phyloP scores from a whole-genome alignment of 169 alveolate genomes.

The Hammondia hammondi region DNA sequence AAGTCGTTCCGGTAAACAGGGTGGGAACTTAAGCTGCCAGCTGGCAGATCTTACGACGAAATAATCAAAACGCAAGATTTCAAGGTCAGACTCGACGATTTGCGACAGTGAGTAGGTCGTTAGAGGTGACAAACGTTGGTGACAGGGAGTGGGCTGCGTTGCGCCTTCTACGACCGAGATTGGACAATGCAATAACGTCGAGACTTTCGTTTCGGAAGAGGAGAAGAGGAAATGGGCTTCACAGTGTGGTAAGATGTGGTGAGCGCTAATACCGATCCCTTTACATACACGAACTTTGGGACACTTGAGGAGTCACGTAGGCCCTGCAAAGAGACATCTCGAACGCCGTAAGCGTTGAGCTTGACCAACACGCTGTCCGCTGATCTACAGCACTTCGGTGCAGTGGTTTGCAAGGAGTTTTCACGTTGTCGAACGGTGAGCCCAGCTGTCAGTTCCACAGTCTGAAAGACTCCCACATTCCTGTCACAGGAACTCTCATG shows the following conservation, averaged over 20 bases:
- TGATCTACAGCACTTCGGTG: not conserved
- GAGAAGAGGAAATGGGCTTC: conserved; percentile 60
- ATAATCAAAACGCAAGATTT: not conserved
- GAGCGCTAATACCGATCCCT: not conserved
- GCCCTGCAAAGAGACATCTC: conserved; percentile 44
- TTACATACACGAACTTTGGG: not conserved
- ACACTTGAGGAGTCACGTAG: not conserved
- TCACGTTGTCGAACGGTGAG: conserved; percentile 9
- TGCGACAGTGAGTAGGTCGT: not conserved
- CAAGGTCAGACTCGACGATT: not conserved
- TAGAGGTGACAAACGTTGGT: not conserved
- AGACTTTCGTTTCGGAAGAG: conserved; percentile 34
- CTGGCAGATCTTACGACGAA: not conserved
- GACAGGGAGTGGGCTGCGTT: conserved; percentile 49
- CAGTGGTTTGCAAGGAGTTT: not conserved
- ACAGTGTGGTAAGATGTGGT: conserved; percentile 45
- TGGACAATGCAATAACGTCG: not conserved
- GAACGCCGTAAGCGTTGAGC: not conserved
- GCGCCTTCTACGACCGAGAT: not conserved
- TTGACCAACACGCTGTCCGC: not conserved
- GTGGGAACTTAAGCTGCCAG: conserved; percentile 31
- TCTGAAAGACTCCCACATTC: not conserved
- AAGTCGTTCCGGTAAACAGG: not conserved
- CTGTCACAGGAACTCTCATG: not conserved
- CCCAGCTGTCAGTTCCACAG: not conserved